Evolutionary conservation across 768 basidiomycete species (phyloP), one percentile per base, ranked within the genome.

Genomic region (Polyporus arcularius): DNA sequence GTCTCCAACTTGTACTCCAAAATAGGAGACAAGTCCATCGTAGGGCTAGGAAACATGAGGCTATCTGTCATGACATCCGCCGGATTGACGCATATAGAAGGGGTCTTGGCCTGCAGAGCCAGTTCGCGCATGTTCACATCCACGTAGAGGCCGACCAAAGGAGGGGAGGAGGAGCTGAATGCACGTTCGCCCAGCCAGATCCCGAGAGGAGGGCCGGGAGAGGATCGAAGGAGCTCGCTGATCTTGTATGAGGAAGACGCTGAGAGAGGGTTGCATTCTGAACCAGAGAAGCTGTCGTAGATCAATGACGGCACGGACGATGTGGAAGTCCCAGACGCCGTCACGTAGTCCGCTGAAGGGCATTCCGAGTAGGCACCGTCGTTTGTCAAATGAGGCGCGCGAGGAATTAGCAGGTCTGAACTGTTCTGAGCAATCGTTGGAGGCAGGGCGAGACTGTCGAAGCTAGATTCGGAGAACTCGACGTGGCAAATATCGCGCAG

Each of bases 61-160:
- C 60, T 60, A 26, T 57, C 49, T 10, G 26, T 11, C 59, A 77
- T 69, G 31, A 78, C 74, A 35, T 79, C 75, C 35, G 74, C 61
- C 21, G 81, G 80, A 64, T 82, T 74, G 51, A 83, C 70, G 31
- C 76, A 72, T 5, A 63, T 43, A 4, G 61, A 57, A 32, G 66
- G 65, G 4, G 60, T 38, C 8, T 68, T 65, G 30, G 58, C 58
- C 16, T 61, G 55, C 28, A 67, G 58, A 48, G 68, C 62, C 5
- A 45, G 54, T 26, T 73, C 67, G 57, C 73, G 74, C 72, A 76
- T 73, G 45, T 79, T 79, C 28, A 76, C 62, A 52, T 74, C 72
- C 12, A 68, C 65, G 54, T 70, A 68, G 43, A 72, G 57, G 14
- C 71, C 68, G 1, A 73, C 53, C 1, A 68, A 18, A 35, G 70